These are phyloP conservation scores for Pythium coloratum DNA, from an alignment of 352 stramenopile genomes.

Conservation along the genomic window DNA sequence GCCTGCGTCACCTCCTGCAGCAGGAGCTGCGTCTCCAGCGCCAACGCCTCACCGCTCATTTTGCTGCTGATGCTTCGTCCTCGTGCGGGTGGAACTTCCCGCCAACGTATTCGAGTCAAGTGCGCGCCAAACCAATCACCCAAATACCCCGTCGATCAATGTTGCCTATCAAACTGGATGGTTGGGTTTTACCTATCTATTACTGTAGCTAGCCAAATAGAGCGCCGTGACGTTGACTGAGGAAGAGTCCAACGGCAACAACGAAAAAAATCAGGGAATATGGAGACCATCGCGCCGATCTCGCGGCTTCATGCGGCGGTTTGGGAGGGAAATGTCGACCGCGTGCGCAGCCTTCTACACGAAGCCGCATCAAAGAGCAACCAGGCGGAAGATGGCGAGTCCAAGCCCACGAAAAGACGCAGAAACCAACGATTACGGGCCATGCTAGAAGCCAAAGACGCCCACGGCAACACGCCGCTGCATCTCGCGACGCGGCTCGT, in stretches of 20 bases:
- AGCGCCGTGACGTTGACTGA: background rate
- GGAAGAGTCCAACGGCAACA: background rate
- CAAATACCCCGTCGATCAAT: slow-evolving; percentile 1
- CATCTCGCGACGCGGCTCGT: slow-evolving; percentile 72
- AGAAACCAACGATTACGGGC: slow-evolving; percentile 26
- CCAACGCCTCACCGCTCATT: slow-evolving; percentile 56
- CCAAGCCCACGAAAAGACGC: background rate
- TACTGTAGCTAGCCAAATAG: background rate
- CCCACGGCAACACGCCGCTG: slow-evolving; percentile 64
- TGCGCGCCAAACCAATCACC: slow-evolving; percentile 16
- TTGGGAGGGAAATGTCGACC: slow-evolving; percentile 60
- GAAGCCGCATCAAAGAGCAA: background rate
- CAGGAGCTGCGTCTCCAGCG: slow-evolving; percentile 77
- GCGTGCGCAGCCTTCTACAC: slow-evolving; percentile 36
- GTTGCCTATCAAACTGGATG: background rate
- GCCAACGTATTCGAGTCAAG: slow-evolving; percentile 3
- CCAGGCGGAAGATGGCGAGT: background rate
- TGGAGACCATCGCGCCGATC: background rate
- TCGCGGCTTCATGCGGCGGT: slow-evolving; percentile 63
- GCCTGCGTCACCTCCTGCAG: slow-evolving; percentile 73
- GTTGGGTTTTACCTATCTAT: background rate
- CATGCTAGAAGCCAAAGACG: slow-evolving; percentile 58
- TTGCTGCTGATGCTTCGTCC: slow-evolving; percentile 1
- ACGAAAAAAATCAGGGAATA: slow-evolving; percentile 1
- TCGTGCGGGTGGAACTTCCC: slow-evolving; percentile 6